Percentiles rank a stretch among this genome's conserved stretches.
Conservation (phyloP, 169 alveolate species). For the Pseudocohnilembus persalinus region DNA sequence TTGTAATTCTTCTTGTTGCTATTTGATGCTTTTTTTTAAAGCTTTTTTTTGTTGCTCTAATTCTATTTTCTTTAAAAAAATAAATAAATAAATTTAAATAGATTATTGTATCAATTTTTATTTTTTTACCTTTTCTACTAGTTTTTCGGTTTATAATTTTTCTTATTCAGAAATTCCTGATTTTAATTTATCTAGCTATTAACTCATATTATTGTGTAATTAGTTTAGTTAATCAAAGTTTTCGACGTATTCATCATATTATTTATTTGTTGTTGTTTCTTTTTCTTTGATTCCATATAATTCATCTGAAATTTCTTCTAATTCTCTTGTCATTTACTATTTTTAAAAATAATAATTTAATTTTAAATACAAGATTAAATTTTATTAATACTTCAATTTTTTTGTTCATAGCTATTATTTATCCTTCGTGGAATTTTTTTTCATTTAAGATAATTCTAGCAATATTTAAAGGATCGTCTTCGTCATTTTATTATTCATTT, state of each 20-base stretch:
- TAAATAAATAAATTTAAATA: background rate
- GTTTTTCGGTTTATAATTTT: background rate
- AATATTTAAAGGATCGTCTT: background rate
- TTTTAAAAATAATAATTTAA: too few species aligned
- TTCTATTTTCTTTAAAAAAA: slow-evolving; percentile 2
- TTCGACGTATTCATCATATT: too few species aligned
- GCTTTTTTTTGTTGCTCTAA: background rate
- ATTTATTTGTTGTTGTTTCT: background rate
- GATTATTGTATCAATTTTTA: background rate
- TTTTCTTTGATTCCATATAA: background rate
- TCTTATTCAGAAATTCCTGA: background rate
- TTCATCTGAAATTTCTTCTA: background rate
- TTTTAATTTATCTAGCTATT: background rate
- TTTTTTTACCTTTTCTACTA: background rate
- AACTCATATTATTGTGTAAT: too few species aligned
- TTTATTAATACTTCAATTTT: background rate
- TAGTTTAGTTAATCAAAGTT: background rate
- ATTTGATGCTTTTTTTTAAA: background rate
- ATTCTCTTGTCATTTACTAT: background rate
- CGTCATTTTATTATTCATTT: background rate
- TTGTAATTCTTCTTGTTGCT: background rate
- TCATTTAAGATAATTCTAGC: background rate
- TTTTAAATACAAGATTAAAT: too few species aligned
- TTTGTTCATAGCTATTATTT: background rate
- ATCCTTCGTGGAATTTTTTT: background rate